These are phyloP conservation scores for Aphanomyces invadans DNA, from an alignment of 352 stramenopile genomes.

Conservation along the genomic window DNA sequence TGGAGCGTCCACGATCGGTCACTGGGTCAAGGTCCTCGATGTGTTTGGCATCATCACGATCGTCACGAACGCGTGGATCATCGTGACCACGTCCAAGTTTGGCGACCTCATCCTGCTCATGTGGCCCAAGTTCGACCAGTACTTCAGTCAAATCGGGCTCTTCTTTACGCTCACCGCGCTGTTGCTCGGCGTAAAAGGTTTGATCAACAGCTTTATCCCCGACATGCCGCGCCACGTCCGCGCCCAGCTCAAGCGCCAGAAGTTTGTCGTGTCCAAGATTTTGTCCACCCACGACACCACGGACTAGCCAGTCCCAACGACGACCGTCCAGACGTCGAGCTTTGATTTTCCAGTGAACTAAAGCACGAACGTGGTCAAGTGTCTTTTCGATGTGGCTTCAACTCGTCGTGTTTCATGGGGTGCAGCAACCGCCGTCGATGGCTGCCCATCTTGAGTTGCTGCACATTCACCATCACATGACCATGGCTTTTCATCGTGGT, in stretches of 20 bases:
- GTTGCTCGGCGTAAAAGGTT: neutral
- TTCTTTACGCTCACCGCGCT: conserved; percentile 60
- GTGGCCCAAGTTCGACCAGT: conserved; percentile 25
- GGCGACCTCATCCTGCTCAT: conserved; percentile 33
- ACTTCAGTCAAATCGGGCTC: conserved; percentile 43
- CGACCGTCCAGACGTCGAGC: too few relatives aligned
- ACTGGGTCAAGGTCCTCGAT: conserved; percentile 88
- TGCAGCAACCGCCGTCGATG: conserved; percentile 1
- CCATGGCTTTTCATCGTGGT: neutral
- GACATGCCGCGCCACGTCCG: conserved; percentile 66
- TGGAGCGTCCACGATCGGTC: conserved; percentile 82
- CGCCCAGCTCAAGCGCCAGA: conserved; percentile 66
- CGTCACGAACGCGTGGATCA: conserved; percentile 88
- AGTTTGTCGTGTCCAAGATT: conserved; percentile 81
- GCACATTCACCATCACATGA: neutral
- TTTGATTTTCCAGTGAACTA: too few relatives aligned
- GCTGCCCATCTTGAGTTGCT: conserved; percentile 7
- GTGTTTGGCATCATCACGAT: conserved; percentile 85
- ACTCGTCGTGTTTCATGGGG: neutral
- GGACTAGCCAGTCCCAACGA: too few relatives aligned
- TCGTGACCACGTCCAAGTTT: conserved; percentile 74
- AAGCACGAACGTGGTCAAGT: neutral
- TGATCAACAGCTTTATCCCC: conserved; percentile 63
- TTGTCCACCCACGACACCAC: conserved; percentile 33
- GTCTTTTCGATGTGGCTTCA: neutral